Base-by-base conservation (phyloP, 2,329 filamentous ascomycete species). In the Elsinoe ampelina region DNA sequence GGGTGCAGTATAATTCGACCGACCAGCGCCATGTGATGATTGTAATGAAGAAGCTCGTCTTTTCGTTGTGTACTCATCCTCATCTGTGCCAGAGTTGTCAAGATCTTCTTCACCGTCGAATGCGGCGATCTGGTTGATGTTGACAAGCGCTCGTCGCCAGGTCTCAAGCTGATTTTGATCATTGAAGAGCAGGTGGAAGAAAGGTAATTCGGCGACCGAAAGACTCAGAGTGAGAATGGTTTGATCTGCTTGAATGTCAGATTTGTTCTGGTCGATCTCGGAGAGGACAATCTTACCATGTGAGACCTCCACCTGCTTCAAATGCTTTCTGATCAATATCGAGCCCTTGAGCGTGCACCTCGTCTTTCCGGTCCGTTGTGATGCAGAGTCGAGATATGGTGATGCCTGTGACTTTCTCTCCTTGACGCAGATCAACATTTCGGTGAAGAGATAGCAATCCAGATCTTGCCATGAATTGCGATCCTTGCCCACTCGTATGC, bases 371-470 rank as follows among this genome's bases (percentile, higher is more conserved):
- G 54, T 56, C 26, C 57, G 50, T 50, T 58, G 57, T 22, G 54
- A 56, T 36, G 54, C 54, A 15, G 39, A 47, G 15, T 56, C 54
- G 6, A 56, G 54, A 35, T 56, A 56, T 47, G 54, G 54, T n/a
- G 54, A 56, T 15, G 54, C 54, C 10, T 45, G n/a, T 10, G 59
- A 57, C 74, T 91, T 95, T 80, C 96, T 97, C 73, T 97, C 93
- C 73, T 97, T 98, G 60, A 98, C 90, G 68, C 93, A 98, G 62
- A 98, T 98, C 65, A 98, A 86, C 93, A 98, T 98, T 74, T 98
- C 93, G 3, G 87, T 89, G 68, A 98, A 98, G 30, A 98, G 80
- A 70, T 89, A 98, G 71, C 93, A 98, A 70, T 98, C 91, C 57
- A 98, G 75, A 70, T 97, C 93, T 75, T 98, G 93, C 93, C 93